Conservation (phyloP, 768 basidiomycete species). For the Trametes cinnabarina region DNA sequence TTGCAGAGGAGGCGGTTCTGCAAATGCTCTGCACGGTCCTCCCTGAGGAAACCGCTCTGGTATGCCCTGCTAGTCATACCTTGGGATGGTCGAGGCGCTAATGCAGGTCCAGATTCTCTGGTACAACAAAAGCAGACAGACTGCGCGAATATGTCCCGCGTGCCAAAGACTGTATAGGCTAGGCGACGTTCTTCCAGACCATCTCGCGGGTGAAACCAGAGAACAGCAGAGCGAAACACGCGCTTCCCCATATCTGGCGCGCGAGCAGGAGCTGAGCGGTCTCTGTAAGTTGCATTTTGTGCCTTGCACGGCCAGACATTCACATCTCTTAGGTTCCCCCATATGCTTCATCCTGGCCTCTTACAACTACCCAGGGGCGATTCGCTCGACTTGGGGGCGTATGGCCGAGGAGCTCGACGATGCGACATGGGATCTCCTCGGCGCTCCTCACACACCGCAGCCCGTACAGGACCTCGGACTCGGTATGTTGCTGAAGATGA, state of each 20-base stretch:
- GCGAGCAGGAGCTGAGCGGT: slow-evolving; percentile 74
- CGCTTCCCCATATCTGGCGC: slow-evolving; percentile 41
- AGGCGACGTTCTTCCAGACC: slow-evolving; percentile 61
- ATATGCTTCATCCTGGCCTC: slow-evolving; percentile 75
- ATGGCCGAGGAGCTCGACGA: slow-evolving; percentile 69
- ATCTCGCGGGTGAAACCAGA: slow-evolving; percentile 17
- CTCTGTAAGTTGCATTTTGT: slow-evolving; percentile 52
- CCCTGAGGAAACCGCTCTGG: slow-evolving; percentile 70
- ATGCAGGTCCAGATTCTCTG: slow-evolving; percentile 57
- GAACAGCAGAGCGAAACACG: slow-evolving; percentile 13
- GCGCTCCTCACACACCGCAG: slow-evolving; percentile 36
- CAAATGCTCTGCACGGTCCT: slow-evolving; percentile 70
- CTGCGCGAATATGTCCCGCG: slow-evolving; percentile 72
- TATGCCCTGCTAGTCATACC: slow-evolving; percentile 34
- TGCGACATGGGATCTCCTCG: slow-evolving; percentile 59
- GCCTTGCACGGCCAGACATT: slow-evolving; percentile 1
- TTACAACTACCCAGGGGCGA: slow-evolving; percentile 59
- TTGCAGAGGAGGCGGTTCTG: slow-evolving; percentile 70
- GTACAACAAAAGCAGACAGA: slow-evolving; percentile 81
- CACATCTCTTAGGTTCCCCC: slow-evolving; percentile 56
- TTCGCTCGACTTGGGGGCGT: slow-evolving; percentile 67
- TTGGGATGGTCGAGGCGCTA: neutral
- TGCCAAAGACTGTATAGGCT: slow-evolving; percentile 71
- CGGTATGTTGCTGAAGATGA: slow-evolving; percentile 72
- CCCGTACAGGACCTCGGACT: slow-evolving; percentile 41